A percentile compares a stretch with the other conserved stretches of the same genome.
Conservation (phyloP, 2,329 filamentous ascomycete genomes). For the Neurospora crassa region DNA sequence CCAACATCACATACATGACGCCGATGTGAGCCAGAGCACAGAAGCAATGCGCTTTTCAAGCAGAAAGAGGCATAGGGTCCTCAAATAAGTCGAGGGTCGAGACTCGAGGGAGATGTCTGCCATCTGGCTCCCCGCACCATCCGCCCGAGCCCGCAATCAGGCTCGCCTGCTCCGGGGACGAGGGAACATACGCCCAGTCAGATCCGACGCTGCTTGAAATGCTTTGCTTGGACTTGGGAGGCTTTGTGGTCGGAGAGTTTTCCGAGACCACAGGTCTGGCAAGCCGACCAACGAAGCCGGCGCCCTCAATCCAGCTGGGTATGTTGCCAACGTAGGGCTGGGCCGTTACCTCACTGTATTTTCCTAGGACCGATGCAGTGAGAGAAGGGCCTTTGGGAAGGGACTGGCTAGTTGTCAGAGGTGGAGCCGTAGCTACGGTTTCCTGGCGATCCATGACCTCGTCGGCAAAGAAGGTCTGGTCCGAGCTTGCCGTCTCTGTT, state of each 20-base stretch:
- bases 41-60: background rate
- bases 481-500: slow-evolving; percentile 9
- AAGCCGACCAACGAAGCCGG: slow-evolving; percentile 4
- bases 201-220: slow-evolving; percentile 3
- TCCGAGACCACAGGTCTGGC: background rate
- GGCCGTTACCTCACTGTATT: slow-evolving; percentile 6
- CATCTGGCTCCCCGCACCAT: background rate
- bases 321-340: slow-evolving; percentile 4
- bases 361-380: slow-evolving; percentile 6
- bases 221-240: slow-evolving; percentile 7
- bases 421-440: background rate
- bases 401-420: background rate
- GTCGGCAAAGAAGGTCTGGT: slow-evolving; percentile 5
- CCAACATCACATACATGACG: background rate
- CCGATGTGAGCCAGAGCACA: background rate
- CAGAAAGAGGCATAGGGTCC: background rate
- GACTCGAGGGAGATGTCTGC: background rate
- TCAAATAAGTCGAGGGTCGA: background rate
- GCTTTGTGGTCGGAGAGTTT: background rate
- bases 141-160: background rate
- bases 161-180: background rate
- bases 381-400: background rate
- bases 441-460: background rate
- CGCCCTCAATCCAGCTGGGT: slow-evolving; percentile 8
- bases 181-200: background rate